phyloP scores from a whole-genome alignment of 129 eudicot species.

The Heracleum sosnowskyi region DNA sequence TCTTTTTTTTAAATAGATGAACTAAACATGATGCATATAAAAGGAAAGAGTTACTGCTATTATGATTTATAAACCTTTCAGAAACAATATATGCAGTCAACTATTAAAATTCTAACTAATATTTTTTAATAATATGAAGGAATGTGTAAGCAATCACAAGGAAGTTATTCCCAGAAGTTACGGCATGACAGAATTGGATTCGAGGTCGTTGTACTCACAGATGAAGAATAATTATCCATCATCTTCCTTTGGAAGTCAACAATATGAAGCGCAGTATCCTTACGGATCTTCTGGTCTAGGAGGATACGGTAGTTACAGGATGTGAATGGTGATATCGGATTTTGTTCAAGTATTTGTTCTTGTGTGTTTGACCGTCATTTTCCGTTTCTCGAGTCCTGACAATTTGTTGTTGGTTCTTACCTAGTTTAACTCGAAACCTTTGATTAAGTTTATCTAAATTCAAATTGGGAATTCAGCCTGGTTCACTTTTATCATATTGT shows the following conservation, averaged over 20 bases:
- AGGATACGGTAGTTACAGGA: conserved; percentile 54
- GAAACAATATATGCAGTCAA: not conserved
- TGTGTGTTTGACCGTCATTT: not conserved
- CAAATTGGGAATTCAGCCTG: not conserved
- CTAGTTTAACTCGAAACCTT: not conserved
- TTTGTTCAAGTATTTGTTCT: no score
- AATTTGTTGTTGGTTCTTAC: not conserved
- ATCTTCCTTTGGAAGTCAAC: conserved; percentile 32
- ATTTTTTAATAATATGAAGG: conserved; percentile 22
- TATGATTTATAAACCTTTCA: not conserved
- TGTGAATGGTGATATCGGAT: conserved; percentile 20
- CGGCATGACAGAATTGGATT: conserved; percentile 44
- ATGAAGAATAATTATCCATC: conserved; percentile 39
- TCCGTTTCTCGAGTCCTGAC: not conserved
- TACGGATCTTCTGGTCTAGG: conserved; percentile 62
- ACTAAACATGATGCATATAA: not conserved
- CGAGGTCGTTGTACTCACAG: conserved; percentile 60
- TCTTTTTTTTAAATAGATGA: not conserved
- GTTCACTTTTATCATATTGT: not conserved
- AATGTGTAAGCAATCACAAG: conserved; percentile 32
- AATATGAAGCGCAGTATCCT: conserved; percentile 21
- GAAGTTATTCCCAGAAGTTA: conserved; percentile 28
- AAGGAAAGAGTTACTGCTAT: no score
- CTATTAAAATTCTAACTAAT: not conserved
- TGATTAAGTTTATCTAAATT: not conserved